Evolutionary conservation across 2,329 filamentous ascomycete species (phyloP), one percentile per base, ranked within the genome.

Genomic region (Capronia coronata): DNA sequence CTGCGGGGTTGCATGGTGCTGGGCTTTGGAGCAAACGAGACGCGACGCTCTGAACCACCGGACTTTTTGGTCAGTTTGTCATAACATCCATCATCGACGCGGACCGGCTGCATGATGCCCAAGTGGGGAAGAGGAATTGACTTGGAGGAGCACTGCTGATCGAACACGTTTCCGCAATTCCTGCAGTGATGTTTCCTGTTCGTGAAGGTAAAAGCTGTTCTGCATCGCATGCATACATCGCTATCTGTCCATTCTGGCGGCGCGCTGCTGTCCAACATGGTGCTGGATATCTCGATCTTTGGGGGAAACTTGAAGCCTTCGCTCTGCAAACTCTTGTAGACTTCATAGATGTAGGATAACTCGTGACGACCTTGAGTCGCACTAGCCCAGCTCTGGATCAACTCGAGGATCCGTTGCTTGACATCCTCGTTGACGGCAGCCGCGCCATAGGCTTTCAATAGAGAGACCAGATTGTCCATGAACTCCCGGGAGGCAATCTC

Each of bases 161-260:
- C 94, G 66, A 98, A 98, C 62, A 94, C 93, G 68, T 93, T 95
- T 44, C 93, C 93, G 64, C 93, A 98, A 67, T 98, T 98, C 58
- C 93, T 83, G 64, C 93, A 98, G 67, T 98, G 93, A 65, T 98
- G 93, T 66, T 97, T 98, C 63, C 93, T 84, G 67, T 98, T 98
- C 48, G 91, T 98, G 64, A 98, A 96, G 41, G 88, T 96, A 63
- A 98, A 98, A 14, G 88, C 72, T 10, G 91, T 96, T 60, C 93
- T 83, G 67, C 93, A 98, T 65, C 93, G 85, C 89, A 98, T 96
- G 67, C 93, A 98, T 25, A 98, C 91, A 63, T 98, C 93, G 9
- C 91, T 96, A 69, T 98, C 93, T 43, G 84, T 83, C 93, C 93
- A 98, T 70, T 98, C 93, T 0, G 93, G 93, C 8, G 93, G 93